These are phyloP conservation scores for Coemansia sp. DNA, from an alignment of 192 early-diverging fungal species.

Conservation along the genomic window DNA sequence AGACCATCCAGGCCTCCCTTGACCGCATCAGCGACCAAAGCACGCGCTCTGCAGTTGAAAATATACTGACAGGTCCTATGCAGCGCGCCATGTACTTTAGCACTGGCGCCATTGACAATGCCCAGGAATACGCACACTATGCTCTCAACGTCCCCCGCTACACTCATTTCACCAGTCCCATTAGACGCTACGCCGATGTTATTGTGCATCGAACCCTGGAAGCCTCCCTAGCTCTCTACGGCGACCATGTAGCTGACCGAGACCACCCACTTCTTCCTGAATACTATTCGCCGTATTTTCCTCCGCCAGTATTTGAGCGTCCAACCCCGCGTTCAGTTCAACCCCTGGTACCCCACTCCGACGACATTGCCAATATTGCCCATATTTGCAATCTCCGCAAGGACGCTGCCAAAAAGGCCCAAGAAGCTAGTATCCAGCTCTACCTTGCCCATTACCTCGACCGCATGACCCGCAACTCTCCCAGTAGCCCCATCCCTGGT, in stretches of 20 bases:
- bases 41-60: constrained; percentile 29
- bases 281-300: constrained; percentile 34
- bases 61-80: constrained; percentile 62
- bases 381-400: constrained; percentile 78
- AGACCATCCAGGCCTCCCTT: constrained; percentile 59
- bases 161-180: constrained; percentile 99
- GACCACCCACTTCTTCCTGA: constrained; percentile 43
- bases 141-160: constrained; percentile 90
- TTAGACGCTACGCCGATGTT: constrained; percentile 96
- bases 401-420: constrained; percentile 79
- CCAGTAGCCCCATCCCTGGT: constrained; percentile 28
- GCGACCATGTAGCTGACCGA: constrained; percentile 20
- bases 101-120: constrained; percentile 67
- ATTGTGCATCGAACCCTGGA: constrained; percentile 88
- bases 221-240: constrained; percentile 29
- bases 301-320: constrained; percentile 8
- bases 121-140: constrained; percentile 75
- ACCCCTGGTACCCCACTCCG: constrained; percentile 15
- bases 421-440: constrained; percentile 85
- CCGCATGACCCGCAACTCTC: constrained; percentile 61
- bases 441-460: constrained; percentile 80
- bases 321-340: constrained; percentile 4
- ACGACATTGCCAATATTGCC: constrained; percentile 51
- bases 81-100: constrained; percentile 98
- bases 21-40: constrained; percentile 33